Base-by-base conservation (phyloP, 331 rosid genomes). In the Malus hybrid region DNA sequence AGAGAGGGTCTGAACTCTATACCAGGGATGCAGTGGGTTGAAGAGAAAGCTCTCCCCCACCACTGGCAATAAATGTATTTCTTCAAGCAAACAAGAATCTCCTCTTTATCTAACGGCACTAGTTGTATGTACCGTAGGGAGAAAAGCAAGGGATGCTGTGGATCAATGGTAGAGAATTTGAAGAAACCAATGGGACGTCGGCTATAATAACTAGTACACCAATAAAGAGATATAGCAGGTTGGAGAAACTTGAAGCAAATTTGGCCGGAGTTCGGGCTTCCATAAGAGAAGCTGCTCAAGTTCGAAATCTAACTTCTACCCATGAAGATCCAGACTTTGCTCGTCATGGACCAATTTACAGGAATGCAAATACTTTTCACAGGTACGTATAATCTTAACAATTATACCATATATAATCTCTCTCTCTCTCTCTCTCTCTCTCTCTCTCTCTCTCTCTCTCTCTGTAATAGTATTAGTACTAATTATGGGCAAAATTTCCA, bases 361-460 rank as follows among this genome's bases (percentile, higher is more conserved):
- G 85, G 55, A 77, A 81, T 42, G 75, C 82, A 60, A 81, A 81
- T 52, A 76, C 76, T 50, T 81, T 81, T 53, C 81, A 81, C 74
- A 73, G 85, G 82, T 81, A 72, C 19, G 13, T 55, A n/a, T 24
- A 7, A 46, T 48, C 29, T 3, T 56, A n/a, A 20, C 10, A 2
- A 34, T 34, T 34, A 1, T 34, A 2, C 42, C 44, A 39, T 39
- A 39, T 39, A 39, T 9, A 9, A 9, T 7, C 3, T 9, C 12
- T 39, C 44, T 39, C 44, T 39, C 44, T 39, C 12, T 39, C 18
- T 48, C 15, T 10, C 53, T 46, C 13, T 13, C 16, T 46, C n/a
- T 7, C 3, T 9, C 12, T 39, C 44, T 39, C 44, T 39, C 44
- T 39, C 12, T 39, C 18, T 48, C 15, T 10, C 53, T 46, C 13